Conservation (phyloP, 306 rosid genomes). For the Citrullus amarus region DNA sequence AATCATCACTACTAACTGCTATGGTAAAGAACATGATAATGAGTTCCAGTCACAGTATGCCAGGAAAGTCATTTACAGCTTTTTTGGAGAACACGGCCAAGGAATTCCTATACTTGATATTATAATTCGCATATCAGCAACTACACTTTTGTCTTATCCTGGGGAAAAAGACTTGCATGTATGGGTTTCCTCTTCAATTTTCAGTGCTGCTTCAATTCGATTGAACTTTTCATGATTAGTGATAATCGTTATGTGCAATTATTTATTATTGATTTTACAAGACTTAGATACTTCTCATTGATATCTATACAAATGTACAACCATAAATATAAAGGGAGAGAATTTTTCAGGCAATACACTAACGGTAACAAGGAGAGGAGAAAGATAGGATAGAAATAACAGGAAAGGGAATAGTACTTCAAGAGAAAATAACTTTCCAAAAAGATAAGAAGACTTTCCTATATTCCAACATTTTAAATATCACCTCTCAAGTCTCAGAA, state of each 20-base stretch:
- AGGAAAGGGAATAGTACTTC: no score
- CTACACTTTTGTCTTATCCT: slow-evolving; percentile 61
- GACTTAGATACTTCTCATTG: no score
- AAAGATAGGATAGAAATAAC: no score
- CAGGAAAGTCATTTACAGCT: slow-evolving; percentile 37
- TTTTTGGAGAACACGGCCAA: slow-evolving; percentile 76
- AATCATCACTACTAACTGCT: slow-evolving; percentile 10
- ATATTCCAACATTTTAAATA: neutral
- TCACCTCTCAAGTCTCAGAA: neutral
- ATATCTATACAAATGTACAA: no score
- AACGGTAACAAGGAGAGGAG: no score
- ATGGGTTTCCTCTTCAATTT: slow-evolving; percentile 9
- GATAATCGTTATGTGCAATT: neutral
- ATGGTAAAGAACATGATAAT: slow-evolving; percentile 19
- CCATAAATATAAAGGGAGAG: no score
- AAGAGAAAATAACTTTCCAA: no score
- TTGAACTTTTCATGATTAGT: neutral
- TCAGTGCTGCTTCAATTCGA: neutral
- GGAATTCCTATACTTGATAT: slow-evolving; percentile 81
- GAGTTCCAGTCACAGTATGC: slow-evolving; percentile 31
- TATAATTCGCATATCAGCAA: slow-evolving; percentile 60
- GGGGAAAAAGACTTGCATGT: slow-evolving; percentile 95
- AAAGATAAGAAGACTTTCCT: no score
- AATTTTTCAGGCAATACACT: no score
- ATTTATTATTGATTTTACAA: neutral